Evolutionary conservation across 208 protist genomes (phyloP), one percentile per base, ranked within the genome.

Genomic region (Leishmania lainsoni): DNA sequence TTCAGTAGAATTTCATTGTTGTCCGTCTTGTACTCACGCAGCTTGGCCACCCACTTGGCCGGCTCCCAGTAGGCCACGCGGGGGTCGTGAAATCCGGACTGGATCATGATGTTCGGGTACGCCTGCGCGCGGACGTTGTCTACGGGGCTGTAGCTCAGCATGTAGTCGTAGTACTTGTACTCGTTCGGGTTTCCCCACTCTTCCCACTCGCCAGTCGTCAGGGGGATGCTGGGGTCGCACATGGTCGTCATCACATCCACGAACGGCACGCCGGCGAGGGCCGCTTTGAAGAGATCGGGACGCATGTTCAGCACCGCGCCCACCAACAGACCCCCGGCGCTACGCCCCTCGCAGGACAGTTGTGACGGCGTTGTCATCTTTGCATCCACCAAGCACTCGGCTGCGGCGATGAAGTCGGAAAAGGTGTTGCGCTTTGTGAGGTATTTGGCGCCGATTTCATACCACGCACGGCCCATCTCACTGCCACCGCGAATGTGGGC

Each of bases 181-280:
- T 98, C 94, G 88, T 99, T 97, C 32, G 97, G 97, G 92, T 98
- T 99, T 29, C 97, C 97, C 97, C 97, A 99, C 88, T 99, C 96
- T 84, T 98, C 94, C 94, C 92, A 98, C 87, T 99, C 96, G 4
- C 87, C 92, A 2, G 92, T 94, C 12, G 96, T 98, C 65, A 99
- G 89, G 0, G 97, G 96, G 80, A 99, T 97, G 73, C 81, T 90
- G 69, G 92, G 89, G 81, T 98, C 97, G 80, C 90, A 94, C 96
- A 99, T 98, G 45, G 97, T 98, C 66, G 92, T 98, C 90, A 98
- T 94, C 39, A 98, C 88, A 78, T 99, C 98, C 9, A 99, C 96
- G 82, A 99, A 99, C 17, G 96, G 96, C 35, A 99, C 98, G 42
- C 93, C 89, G 3, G 95, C 93, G 49, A 98, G 82, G 16, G 94